A percentile compares a stretch with the other conserved stretches of the same genome.
These are phyloP conservation scores for Syzygium syzygioides DNA, from an alignment of 441 rosid species.

Conservation along the genomic window DNA sequence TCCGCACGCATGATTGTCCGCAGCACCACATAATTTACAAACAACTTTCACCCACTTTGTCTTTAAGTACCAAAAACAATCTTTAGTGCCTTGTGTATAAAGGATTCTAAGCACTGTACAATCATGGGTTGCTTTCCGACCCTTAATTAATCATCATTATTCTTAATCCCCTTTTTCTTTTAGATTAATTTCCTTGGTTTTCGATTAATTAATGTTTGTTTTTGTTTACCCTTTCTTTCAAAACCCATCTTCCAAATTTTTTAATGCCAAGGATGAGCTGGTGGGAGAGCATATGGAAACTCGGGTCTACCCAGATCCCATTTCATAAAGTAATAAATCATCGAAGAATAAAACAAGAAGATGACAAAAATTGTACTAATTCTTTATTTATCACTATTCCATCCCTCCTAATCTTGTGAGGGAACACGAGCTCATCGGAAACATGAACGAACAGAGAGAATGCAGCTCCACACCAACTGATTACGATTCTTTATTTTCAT, in stretches of 20 bases:
- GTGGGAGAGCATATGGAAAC: not conserved
- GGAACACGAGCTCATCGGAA: slow-evolving; percentile 16
- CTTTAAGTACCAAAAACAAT: not conserved
- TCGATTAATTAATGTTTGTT: not conserved
- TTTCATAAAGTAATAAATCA: slow-evolving; percentile 32
- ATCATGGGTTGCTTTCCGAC: not conserved
- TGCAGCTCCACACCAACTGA: slow-evolving; percentile 15
- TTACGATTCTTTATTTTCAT: not conserved
- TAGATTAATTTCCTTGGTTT: not conserved
- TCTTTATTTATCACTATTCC: not conserved
- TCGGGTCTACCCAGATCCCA: slow-evolving; percentile 33
- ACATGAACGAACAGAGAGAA: slow-evolving; percentile 15
- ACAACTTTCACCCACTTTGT: not conserved
- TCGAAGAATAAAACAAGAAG: slow-evolving; percentile 45
- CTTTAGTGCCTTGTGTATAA: not conserved
- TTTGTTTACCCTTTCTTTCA: not conserved
- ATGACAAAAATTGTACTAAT: slow-evolving; percentile 28
- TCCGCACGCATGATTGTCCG: not conserved
- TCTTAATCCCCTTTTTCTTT: not conserved
- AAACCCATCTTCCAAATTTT: not conserved
- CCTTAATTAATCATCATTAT: not conserved
- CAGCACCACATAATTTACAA: not conserved
- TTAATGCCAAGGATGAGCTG: slow-evolving; percentile 2
- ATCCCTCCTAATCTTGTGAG: not conserved
- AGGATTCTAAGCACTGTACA: not conserved